Conservation (phyloP, 1,284 basidiomycete genomes). For the Binderoboletus segoi region DNA sequence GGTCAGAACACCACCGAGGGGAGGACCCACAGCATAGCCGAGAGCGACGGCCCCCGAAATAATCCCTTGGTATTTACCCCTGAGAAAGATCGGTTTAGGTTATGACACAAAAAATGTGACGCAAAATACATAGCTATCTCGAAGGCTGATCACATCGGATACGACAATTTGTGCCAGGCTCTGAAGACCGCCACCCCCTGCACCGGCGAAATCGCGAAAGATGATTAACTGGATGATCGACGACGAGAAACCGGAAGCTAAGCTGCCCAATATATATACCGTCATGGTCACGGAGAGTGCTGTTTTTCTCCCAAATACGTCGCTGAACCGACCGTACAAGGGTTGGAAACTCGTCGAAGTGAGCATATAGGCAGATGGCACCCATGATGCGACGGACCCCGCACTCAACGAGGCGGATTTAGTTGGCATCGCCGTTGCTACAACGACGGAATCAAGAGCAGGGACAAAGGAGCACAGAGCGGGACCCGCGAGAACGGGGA, state of each 20-base stretch:
- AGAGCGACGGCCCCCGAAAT: slow-evolving; percentile 55
- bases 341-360: slow-evolving; percentile 70
- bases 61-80: slow-evolving; percentile 69
- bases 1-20: slow-evolving; percentile 59
- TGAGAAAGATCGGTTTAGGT: slow-evolving; percentile 20
- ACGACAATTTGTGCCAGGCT: slow-evolving; percentile 69
- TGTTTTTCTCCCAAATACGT: slow-evolving; percentile 76
- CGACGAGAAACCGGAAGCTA: slow-evolving; percentile 60
- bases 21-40: slow-evolving; percentile 51
- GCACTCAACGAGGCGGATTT: slow-evolving; percentile 70
- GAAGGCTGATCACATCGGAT: slow-evolving; percentile 63
- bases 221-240: slow-evolving; percentile 73
- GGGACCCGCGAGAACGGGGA: slow-evolving; percentile 65
- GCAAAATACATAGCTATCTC: slow-evolving; percentile 49
- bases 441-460: slow-evolving; percentile 63
- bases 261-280: slow-evolving; percentile 64
- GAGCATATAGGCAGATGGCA: slow-evolving; percentile 66
- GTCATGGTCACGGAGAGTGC: slow-evolving; percentile 61
- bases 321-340: slow-evolving; percentile 67
- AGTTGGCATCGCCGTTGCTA: slow-evolving; percentile 71
- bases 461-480: slow-evolving; percentile 60
- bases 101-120: not conserved
- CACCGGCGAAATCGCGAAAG: slow-evolving; percentile 68
- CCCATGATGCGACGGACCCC: slow-evolving; percentile 70
- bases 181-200: slow-evolving; percentile 68